Base-by-base conservation (phyloP, 1,284 basidiomycete species). In the Macrocystidia cucumis region DNA sequence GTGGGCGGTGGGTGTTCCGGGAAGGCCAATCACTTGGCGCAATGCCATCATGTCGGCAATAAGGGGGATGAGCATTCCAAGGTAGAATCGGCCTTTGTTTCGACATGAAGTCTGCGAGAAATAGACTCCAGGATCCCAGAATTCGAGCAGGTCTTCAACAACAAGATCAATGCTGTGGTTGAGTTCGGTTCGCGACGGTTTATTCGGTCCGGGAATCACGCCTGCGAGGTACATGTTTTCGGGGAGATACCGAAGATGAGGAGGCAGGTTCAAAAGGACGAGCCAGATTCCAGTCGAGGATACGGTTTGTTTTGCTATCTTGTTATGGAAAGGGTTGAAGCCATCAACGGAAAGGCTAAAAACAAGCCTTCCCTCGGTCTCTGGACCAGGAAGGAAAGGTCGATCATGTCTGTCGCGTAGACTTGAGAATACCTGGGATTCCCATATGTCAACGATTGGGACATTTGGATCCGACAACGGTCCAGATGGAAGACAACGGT, bases 301-400 rank as follows among this genome's bases (percentile, higher is more conserved):
- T 5, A 35, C 43, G 13, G 25, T 24, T 26, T 47, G 42, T 13
- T 50, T 45, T 1, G 50, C 44, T 18, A 31, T 37, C 23, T 50
- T 49, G 18, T 40, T 45, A 25, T 44, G 35, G 23, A 49, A 53
- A 0, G 55, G 53, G 38, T 57, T 50, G 34, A 56, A 55, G 9
- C 45, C 37, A 35, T 56, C 52, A 1, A 42, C 24, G 8, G 41
- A 41, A 26, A 52, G 33, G 29, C 46, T 43, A 32, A 51, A 51
- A 2, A 51, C 33, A 14, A 41, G 34, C 1, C 43, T 35, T 2
- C 32, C 35, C 23, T 49, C 45, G 9, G 29, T 35, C 2, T 17
- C 23, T 16, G 33, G 22, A 2, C 18, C 37, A 19, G 40, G 37
- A 17, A 46, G 37, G 24, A 49, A 48, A 3, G 33, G 45, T 4